phyloP scores from a whole-genome alignment of 1,284 basidiomycete species.

The Puccinia triticina region DNA sequence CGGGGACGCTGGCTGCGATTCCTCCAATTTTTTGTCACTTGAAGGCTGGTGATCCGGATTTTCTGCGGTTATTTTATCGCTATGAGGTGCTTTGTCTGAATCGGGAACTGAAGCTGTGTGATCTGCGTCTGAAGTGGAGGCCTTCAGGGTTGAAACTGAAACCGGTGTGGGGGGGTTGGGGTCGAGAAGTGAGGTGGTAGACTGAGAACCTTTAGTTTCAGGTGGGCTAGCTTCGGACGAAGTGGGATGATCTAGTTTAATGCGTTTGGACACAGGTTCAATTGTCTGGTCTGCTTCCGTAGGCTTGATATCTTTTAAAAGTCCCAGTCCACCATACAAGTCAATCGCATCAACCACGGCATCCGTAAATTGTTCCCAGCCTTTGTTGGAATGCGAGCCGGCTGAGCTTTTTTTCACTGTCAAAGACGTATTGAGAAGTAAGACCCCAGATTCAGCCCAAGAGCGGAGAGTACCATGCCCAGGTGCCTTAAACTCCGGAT shows the following conservation, averaged over 20 bases:
- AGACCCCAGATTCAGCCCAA: conserved; percentile 60
- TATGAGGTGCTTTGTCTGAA: not conserved
- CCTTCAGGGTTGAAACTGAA: not conserved
- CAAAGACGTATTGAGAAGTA: conserved; percentile 60
- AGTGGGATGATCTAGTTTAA: conserved; percentile 14
- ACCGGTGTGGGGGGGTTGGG: not conserved
- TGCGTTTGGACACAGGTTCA: conserved; percentile 15
- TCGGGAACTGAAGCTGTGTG: not conserved
- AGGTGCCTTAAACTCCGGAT: conserved; percentile 51
- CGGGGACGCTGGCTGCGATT: not conserved
- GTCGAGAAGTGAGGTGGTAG: not conserved
- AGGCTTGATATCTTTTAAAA: not conserved
- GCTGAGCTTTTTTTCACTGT: conserved; percentile 58
- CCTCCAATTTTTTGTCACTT: not conserved
- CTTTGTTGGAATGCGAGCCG: conserved; percentile 59
- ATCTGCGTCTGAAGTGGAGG: not conserved
- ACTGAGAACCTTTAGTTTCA: not conserved
- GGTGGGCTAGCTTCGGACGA: not conserved
- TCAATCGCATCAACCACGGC: conserved; percentile 56
- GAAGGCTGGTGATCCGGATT: not conserved
- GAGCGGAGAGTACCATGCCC: conserved; percentile 56
- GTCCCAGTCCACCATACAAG: conserved; percentile 46
- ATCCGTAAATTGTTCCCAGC: conserved; percentile 60
- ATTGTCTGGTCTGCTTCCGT: not conserved
- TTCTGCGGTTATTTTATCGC: not conserved